Evolutionary conservation across 2,329 filamentous ascomycete genomes (phyloP).

Genomic region (Calycina herbarum): DNA sequence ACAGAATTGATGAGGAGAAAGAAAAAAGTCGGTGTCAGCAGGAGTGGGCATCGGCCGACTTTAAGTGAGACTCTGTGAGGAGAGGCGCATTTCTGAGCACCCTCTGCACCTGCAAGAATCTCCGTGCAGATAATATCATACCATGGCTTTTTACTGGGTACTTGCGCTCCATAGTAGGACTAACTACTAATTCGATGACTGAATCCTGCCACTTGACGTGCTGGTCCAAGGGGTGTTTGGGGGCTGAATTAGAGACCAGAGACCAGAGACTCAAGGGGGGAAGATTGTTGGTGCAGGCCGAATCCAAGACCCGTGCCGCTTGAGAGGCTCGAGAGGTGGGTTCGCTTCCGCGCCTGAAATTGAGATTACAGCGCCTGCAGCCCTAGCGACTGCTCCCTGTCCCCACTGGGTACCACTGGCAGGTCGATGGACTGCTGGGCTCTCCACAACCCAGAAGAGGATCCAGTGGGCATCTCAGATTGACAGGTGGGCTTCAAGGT

Average conservation of each 20-base stretch:
- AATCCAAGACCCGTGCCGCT: constrained; percentile 6
- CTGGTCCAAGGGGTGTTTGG: background rate
- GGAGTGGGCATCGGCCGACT: constrained; percentile 33
- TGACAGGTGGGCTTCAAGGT: background rate
- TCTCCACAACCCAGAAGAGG: background rate
- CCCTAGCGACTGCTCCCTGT: constrained; percentile 9
- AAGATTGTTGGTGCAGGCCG: background rate
- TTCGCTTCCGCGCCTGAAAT: background rate
- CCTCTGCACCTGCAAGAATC: background rate
- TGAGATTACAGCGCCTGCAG: constrained; percentile 6
- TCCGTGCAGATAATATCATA: background rate
- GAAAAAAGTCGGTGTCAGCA: constrained; percentile 29
- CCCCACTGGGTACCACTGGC: background rate
- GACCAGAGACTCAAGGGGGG: background rate
- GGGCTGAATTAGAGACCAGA: background rate
- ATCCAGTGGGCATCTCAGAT: background rate
- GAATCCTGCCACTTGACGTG: background rate
- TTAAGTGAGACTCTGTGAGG: constrained; percentile 21
- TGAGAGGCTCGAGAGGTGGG: background rate
- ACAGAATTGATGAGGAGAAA: constrained; percentile 12
- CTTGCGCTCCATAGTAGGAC: background rate
- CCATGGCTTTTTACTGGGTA: background rate
- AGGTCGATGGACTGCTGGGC: background rate
- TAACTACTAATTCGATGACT: background rate
- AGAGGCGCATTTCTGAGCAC: background rate